phyloP scores from a whole-genome alignment of 805 yeast species.

The Sugiyamaella qingdaonensis region DNA sequence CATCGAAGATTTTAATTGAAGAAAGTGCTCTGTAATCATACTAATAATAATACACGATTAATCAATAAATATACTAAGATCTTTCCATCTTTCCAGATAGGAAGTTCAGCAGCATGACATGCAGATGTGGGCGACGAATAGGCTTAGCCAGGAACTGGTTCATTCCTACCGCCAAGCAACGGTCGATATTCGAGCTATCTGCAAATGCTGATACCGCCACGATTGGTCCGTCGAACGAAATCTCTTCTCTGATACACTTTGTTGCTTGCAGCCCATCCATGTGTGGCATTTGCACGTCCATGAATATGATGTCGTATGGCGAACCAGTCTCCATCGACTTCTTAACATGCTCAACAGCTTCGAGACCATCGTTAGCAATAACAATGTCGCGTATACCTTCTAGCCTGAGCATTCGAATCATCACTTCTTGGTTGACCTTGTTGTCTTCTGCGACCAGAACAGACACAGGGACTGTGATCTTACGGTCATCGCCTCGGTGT shows the following conservation, averaged over 20 bases:
- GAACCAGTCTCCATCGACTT: slow-evolving; percentile 34
- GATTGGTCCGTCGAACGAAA: slow-evolving; percentile 65
- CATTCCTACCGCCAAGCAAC: slow-evolving; percentile 86
- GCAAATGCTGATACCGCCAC: slow-evolving; percentile 96
- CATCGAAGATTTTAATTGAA: no score
- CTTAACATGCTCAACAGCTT: slow-evolving; percentile 69
- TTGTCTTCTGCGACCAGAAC: slow-evolving; percentile 94
- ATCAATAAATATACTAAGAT: not conserved
- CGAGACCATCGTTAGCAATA: slow-evolving; percentile 86
- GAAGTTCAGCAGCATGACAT: slow-evolving; percentile 42
- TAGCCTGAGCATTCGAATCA: slow-evolving; percentile 76
- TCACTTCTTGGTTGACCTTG: slow-evolving; percentile 89
- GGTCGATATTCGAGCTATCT: slow-evolving; percentile 77
- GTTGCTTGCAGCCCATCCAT: slow-evolving; percentile 89
- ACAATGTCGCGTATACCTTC: slow-evolving; percentile 73
- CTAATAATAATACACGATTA: not conserved
- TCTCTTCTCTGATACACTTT: slow-evolving; percentile 57
- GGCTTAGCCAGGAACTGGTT: slow-evolving; percentile 88
- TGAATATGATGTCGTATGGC: slow-evolving; percentile 69
- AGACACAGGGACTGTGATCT: slow-evolving; percentile 24
- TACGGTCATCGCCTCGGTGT: slow-evolving; percentile 15
- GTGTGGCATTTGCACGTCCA: slow-evolving; percentile 98
- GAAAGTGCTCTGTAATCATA: not conserved
- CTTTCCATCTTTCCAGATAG: slow-evolving; percentile 2
- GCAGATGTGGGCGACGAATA: slow-evolving; percentile 63